Evolutionary conservation across 108 stramenopile species (phyloP), one percentile per base, ranked within the genome.

Genomic region (Cyclotella baltica): DNA sequence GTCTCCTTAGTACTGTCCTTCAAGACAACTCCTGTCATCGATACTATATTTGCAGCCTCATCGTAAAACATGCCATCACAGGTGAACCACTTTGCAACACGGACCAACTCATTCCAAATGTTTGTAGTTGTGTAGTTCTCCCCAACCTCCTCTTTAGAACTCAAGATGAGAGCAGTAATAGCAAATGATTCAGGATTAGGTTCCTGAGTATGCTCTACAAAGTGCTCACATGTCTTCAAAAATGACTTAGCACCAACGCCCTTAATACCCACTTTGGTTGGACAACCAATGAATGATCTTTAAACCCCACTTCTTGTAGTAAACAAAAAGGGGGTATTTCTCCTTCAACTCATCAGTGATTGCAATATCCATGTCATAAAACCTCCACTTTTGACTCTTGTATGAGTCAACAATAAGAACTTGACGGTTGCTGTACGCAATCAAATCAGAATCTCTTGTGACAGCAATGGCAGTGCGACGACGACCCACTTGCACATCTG

Each of bases 401-500:
- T 43, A 66, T 9, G 37, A 43, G 6, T 66, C 37, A 22, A 66
- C 35, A 31, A 66, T 27, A 10, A 47, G 19, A 9, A 66, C 65
- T 13, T n/a, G 11, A 15, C 11, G 38, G 38, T 47, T 66, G 37
- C 65, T 37, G 37, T 66, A 66, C 13, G 36, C 65, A 66, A 66
- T 47, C 18, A 29, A 10, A n/a, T 66, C 69, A 25, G 51, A 35
- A 33, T 70, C 69, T 11, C 50, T 6, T 2, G 28, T 18, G 1
- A 27, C 3, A 52, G 27, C 52, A 40, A 56, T 22, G 9, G 30
- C 20, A 0, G 40, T 25, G 30, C 33, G 5, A 2, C 37, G 35
- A 20, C 70, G 70, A 30, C 70, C 31, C 1, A 58, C 70, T n/a
- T 72, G 70, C 56, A 72, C 56, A 29, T 72, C 70, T 0, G 70